Conservation (phyloP, 352 stramenopile genomes). For the Phytopythium litorale region DNA sequence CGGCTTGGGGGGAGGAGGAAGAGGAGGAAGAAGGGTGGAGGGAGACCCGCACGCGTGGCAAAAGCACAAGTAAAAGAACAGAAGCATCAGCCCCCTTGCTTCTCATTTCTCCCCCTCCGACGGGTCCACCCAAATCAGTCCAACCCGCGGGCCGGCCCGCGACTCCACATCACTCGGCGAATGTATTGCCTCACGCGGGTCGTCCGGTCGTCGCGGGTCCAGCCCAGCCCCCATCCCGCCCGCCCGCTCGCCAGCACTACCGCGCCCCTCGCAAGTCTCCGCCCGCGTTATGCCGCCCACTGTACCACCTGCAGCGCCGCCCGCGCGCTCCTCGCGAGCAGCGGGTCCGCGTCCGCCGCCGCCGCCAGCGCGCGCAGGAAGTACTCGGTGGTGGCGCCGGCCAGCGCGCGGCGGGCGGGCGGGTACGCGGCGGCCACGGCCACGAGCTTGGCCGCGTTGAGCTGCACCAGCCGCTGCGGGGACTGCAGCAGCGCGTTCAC, state of each 20-base stretch:
- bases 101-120: not conserved
- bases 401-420: constrained; percentile 39
- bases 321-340: constrained; percentile 58
- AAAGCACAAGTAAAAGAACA: constrained; percentile 21
- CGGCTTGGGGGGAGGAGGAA: constrained; percentile 8
- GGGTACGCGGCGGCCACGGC: constrained; percentile 56
- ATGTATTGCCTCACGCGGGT: constrained; percentile 13
- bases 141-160: not conserved
- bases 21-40: constrained; percentile 5
- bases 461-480: constrained; percentile 46
- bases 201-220: not conserved
- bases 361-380: constrained; percentile 37
- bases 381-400: constrained; percentile 47
- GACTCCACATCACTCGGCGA: constrained; percentile 10
- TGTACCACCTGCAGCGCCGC: constrained; percentile 51
- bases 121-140: constrained; percentile 2
- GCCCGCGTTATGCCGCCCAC: constrained; percentile 35
- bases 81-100: constrained; percentile 1
- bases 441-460: constrained; percentile 68
- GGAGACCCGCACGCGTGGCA: constrained; percentile 20
- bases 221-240: not conserved
- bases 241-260: not conserved
- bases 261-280: not conserved
- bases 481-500: constrained; percentile 66
- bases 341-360: constrained; percentile 34